These are phyloP conservation scores for Modicella reniformis DNA, from an alignment of 371 early-diverging fungal species.

Conservation along the genomic window DNA sequence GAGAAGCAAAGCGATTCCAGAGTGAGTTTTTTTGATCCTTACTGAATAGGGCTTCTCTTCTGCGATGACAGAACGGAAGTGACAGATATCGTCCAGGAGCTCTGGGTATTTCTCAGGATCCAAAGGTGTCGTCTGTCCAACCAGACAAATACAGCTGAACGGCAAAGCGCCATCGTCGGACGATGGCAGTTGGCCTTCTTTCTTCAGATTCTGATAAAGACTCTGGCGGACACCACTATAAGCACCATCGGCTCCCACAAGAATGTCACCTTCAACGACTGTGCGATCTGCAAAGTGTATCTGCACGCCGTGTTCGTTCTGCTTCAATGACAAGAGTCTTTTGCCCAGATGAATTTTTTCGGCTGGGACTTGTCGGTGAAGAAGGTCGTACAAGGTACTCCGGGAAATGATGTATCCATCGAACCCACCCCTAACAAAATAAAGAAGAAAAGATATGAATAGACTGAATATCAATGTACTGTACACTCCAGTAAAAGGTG, in stretches of 20 bases:
- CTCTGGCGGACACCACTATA: constrained; percentile 31
- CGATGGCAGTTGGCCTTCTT: constrained; percentile 13
- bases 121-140: constrained; percentile 23
- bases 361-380: constrained; percentile 17
- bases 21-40: too few relatives aligned
- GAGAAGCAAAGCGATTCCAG: too few relatives aligned
- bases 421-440: constrained; percentile 14
- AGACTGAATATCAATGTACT: too few relatives aligned
- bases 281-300: constrained; percentile 25
- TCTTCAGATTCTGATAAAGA: constrained; percentile 22
- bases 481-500: too few relatives aligned
- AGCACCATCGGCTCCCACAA: constrained; percentile 16
- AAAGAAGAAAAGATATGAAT: background rate
- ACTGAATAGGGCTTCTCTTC: constrained; percentile 17
- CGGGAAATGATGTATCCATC: constrained; percentile 20
- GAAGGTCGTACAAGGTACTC: constrained; percentile 15
- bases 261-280: constrained; percentile 18
- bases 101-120: constrained; percentile 18
- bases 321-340: constrained; percentile 11
- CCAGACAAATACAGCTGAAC: constrained; percentile 21
- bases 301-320: constrained; percentile 25
- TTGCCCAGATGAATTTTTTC: constrained; percentile 27
- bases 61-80: background rate
- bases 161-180: constrained; percentile 19
- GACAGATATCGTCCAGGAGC: background rate